A percentile compares a stretch with the other conserved stretches of the same genome.
Conservation (phyloP, 441 rosid genomes). For the Populus hybrid region DNA sequence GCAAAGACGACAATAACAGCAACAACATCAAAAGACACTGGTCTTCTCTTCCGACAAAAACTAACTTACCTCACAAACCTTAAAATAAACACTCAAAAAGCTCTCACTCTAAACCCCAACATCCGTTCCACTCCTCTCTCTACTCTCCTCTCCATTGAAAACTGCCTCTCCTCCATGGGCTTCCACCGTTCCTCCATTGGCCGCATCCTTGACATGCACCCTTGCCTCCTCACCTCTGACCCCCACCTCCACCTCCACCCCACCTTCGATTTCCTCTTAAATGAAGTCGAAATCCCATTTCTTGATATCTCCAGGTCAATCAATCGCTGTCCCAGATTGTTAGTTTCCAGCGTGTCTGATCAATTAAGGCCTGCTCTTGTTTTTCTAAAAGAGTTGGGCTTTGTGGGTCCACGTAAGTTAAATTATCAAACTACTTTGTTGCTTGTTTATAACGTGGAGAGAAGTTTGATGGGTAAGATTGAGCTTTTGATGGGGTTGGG, state of each 20-base stretch:
- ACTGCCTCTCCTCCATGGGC: slow-evolving; percentile 56
- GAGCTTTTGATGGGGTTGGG: slow-evolving; percentile 55
- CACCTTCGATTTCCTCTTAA: slow-evolving; percentile 52
- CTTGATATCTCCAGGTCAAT: slow-evolving; percentile 46
- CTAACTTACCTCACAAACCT: slow-evolving; percentile 62
- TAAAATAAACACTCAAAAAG: slow-evolving; percentile 58
- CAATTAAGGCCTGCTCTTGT: slow-evolving; percentile 53
- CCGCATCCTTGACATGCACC: slow-evolving; percentile 72
- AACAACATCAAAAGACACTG: slow-evolving; percentile 39
- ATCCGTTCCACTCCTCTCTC: slow-evolving; percentile 63
- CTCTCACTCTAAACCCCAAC: slow-evolving; percentile 59
- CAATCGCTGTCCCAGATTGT: slow-evolving; percentile 66
- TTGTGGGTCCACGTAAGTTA: slow-evolving; percentile 39
- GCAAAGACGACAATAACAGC: slow-evolving; percentile 12
- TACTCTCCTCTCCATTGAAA: slow-evolving; percentile 54
- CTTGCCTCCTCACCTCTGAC: slow-evolving; percentile 53
- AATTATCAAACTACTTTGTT: slow-evolving; percentile 49
- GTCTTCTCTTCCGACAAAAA: slow-evolving; percentile 64
- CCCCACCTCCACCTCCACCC: slow-evolving; percentile 50
- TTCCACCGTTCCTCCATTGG: slow-evolving; percentile 59
- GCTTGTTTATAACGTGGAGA: slow-evolving; percentile 62
- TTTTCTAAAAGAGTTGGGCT: slow-evolving; percentile 57
- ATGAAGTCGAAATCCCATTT: slow-evolving; percentile 49
- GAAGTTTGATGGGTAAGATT: slow-evolving; percentile 57
- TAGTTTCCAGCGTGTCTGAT: slow-evolving; percentile 37